A percentile compares a stretch with the other conserved stretches of the same genome.
Conservation (phyloP, 1,284 basidiomycete genomes). For the Cutaneotrichosporon spelunceum region DNA sequence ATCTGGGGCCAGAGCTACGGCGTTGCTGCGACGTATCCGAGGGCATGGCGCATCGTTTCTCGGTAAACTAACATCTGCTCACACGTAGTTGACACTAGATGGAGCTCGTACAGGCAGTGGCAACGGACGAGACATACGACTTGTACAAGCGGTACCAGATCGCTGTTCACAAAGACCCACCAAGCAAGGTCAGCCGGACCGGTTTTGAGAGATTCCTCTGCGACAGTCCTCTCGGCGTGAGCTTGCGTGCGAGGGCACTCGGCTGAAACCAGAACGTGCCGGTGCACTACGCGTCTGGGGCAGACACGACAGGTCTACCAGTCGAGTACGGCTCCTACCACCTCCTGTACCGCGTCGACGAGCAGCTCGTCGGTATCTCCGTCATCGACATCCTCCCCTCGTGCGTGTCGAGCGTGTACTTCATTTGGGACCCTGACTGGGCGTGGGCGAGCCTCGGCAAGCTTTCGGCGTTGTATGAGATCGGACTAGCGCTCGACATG, state of each 20-base stretch:
- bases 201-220: slow-evolving; percentile 75
- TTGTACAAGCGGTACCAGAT: slow-evolving; percentile 74
- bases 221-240: slow-evolving; percentile 67
- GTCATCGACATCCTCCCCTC: slow-evolving; percentile 86
- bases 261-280: slow-evolving; percentile 6
- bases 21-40: slow-evolving; percentile 26
- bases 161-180: slow-evolving; percentile 67
- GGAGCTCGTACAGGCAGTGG: slow-evolving; percentile 68
- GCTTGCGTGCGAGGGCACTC: slow-evolving; percentile 27
- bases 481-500: slow-evolving; percentile 68
- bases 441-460: slow-evolving; percentile 70
- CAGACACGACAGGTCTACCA: slow-evolving; percentile 59
- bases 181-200: slow-evolving; percentile 54
- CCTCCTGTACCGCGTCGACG: slow-evolving; percentile 77
- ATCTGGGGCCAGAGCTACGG: slow-evolving; percentile 36
- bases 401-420: slow-evolving; percentile 93
- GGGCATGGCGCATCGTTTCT: slow-evolving; percentile 30
- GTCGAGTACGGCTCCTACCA: slow-evolving; percentile 77
- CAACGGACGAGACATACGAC: slow-evolving; percentile 72
- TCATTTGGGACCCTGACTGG: slow-evolving; percentile 82
- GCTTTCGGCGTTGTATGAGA: slow-evolving; percentile 80
- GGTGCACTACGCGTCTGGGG: slow-evolving; percentile 24
- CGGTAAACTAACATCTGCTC: slow-evolving; percentile 23
- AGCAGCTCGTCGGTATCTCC: slow-evolving; percentile 75
- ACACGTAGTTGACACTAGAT: slow-evolving; percentile 43